phyloP scores from a whole-genome alignment of 1,284 basidiomycete genomes.

The Ceratobasidium sp. region DNA sequence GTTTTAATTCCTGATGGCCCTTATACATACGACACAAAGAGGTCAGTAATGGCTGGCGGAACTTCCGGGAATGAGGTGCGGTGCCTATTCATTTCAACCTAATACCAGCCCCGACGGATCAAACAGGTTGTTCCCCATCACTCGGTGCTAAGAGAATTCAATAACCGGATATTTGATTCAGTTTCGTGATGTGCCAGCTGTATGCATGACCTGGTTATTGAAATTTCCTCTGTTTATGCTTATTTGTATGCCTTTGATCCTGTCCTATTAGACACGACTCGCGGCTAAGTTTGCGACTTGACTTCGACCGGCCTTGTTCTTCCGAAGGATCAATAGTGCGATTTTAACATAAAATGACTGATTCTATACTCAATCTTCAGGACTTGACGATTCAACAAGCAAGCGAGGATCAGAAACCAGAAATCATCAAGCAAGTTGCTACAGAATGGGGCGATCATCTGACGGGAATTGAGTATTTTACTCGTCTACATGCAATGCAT shows the following conservation, averaged over 20 bases:
- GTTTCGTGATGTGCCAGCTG: too few relatives aligned
- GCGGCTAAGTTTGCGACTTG: too few relatives aligned
- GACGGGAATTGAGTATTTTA: not conserved
- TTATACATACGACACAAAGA: not conserved
- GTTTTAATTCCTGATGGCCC: not conserved
- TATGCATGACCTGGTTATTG: too few relatives aligned
- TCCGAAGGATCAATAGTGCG: too few relatives aligned
- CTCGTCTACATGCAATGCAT: not conserved
- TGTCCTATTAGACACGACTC: too few relatives aligned
- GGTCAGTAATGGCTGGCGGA: not conserved
- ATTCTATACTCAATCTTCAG: too few relatives aligned
- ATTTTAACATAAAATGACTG: too few relatives aligned
- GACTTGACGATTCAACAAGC: not conserved
- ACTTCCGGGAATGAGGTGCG: not conserved
- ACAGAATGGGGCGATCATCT: conserved; percentile 57
- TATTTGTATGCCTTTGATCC: too few relatives aligned
- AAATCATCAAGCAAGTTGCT: conserved; percentile 55
- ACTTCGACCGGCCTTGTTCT: too few relatives aligned
- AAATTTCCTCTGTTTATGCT: too few relatives aligned
- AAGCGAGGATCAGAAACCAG: not conserved
- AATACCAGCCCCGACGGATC: not conserved
- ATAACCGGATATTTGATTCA: not conserved
- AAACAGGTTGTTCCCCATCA: not conserved
- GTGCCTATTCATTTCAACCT: not conserved
- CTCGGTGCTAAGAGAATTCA: not conserved